phyloP scores from a whole-genome alignment of 441 rosid species.

The Rhodomyrtus psidioides region DNA sequence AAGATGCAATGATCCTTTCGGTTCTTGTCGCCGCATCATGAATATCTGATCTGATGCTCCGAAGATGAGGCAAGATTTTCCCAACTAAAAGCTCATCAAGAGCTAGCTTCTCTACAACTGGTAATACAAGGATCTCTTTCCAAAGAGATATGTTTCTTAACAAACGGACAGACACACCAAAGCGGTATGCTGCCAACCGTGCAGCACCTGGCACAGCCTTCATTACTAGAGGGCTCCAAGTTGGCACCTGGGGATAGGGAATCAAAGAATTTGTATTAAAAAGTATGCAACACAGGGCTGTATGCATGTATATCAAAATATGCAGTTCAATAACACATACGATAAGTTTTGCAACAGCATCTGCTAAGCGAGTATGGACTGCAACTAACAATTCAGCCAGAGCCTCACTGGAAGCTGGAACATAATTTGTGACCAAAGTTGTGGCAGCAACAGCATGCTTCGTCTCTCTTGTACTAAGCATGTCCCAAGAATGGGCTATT shows the following conservation, averaged over 20 bases:
- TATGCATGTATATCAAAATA: not conserved
- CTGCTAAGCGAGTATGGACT: constrained; percentile 61
- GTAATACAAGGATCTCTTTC: constrained; percentile 79
- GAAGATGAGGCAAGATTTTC: constrained; percentile 78
- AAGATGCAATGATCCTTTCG: constrained; percentile 68
- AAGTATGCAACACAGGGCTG: not conserved
- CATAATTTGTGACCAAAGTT: constrained; percentile 58
- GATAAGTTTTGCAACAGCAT: constrained; percentile 52
- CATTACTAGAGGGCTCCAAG: constrained; percentile 71
- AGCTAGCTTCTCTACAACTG: constrained; percentile 76
- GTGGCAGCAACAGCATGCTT: constrained; percentile 81
- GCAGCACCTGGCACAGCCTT: constrained; percentile 88
- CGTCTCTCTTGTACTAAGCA: constrained; percentile 70
- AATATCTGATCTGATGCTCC: constrained; percentile 63
- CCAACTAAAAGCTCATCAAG: constrained; percentile 74
- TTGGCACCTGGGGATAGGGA: constrained; percentile 48
- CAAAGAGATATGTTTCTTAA: constrained; percentile 85
- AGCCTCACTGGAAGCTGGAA: constrained; percentile 64
- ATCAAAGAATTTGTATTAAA: not conserved
- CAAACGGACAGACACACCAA: constrained; percentile 81
- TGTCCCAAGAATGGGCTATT: constrained; percentile 84
- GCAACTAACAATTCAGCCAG: constrained; percentile 51
- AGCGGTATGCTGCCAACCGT: constrained; percentile 71
- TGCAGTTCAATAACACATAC: constrained; percentile 16
- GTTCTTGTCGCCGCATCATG: constrained; percentile 89